phyloP scores from a whole-genome alignment of 192 early-diverging fungal species.

The Coemansia sp. region DNA sequence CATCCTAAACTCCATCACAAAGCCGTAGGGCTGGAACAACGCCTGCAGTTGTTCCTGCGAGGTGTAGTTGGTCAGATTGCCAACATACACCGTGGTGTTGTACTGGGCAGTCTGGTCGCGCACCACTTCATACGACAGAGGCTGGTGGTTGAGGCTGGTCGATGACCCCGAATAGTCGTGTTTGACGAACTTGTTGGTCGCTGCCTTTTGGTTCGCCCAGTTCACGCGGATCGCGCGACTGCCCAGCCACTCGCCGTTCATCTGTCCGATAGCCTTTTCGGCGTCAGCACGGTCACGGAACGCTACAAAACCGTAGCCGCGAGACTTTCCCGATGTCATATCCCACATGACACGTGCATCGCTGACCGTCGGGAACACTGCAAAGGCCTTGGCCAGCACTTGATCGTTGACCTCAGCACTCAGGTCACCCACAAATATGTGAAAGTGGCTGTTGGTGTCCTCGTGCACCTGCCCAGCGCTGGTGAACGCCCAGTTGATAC shows the following conservation, averaged over 20 bases:
- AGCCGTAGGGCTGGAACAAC: slow-evolving; percentile 79
- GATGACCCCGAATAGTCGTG: slow-evolving; percentile 14
- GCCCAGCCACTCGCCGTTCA: slow-evolving; percentile 91
- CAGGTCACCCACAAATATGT: slow-evolving; percentile 93
- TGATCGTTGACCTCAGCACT: slow-evolving; percentile 89
- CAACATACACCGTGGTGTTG: slow-evolving; percentile 88
- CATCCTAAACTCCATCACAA: slow-evolving; percentile 75
- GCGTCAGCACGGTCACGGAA: slow-evolving; percentile 87
- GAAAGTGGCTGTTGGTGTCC: slow-evolving; percentile 74
- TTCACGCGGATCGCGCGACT: slow-evolving; percentile 85
- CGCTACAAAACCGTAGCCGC: slow-evolving; percentile 91
- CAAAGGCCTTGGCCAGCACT: slow-evolving; percentile 74
- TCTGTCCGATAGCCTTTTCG: slow-evolving; percentile 77
- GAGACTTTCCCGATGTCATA: slow-evolving; percentile 78
- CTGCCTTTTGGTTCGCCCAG: slow-evolving; percentile 89
- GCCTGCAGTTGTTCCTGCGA: slow-evolving; percentile 66
- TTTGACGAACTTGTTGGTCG: slow-evolving; percentile 18
- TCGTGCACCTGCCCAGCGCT: slow-evolving; percentile 56
- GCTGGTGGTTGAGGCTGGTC: slow-evolving; percentile 1
- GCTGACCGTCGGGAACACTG: slow-evolving; percentile 51
- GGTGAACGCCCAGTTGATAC: slow-evolving; percentile 58
- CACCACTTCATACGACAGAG: slow-evolving; percentile 70
- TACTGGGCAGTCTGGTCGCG: slow-evolving; percentile 74
- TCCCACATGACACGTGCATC: slow-evolving; percentile 97
- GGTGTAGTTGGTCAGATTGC: slow-evolving; percentile 80